A percentile compares a stretch with the other conserved stretches of the same genome.
Evolutionary conservation across 2,329 filamentous ascomycete species (phyloP).

Genomic region (Penicillium sumatraense): DNA sequence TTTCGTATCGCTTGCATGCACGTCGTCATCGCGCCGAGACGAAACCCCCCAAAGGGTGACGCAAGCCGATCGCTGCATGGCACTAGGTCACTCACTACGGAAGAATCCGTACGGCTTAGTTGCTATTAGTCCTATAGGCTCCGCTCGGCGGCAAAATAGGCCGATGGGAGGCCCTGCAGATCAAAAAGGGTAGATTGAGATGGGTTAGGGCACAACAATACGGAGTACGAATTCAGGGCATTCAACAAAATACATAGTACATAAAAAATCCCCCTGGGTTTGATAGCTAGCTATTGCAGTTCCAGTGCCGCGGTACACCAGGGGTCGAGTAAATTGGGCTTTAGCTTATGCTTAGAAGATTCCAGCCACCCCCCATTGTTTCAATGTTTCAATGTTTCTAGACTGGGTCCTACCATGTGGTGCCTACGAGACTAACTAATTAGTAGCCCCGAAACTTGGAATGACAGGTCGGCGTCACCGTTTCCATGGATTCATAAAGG

Average conservation of each 20-base stretch:
- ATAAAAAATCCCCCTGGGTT: too few relatives aligned
- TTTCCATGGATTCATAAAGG: conserved; percentile 10
- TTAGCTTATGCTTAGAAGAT: neutral
- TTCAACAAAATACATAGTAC: too few relatives aligned
- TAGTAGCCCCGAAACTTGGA: conserved; percentile 13
- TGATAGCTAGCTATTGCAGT: too few relatives aligned
- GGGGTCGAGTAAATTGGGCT: neutral
- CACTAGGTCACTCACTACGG: neutral
- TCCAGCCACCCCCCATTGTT: neutral
- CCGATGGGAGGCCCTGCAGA: conserved; percentile 14
- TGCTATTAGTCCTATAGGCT: neutral
- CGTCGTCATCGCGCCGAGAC: conserved; percentile 12
- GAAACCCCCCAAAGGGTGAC: conserved; percentile 16
- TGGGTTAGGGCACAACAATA: too few relatives aligned
- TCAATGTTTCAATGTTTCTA: too few relatives aligned
- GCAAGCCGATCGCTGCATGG: conserved; percentile 28
- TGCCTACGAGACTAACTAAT: too few relatives aligned
- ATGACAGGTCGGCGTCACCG: conserved; percentile 12
- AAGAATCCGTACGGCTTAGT: neutral
- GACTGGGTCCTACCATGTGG: conserved; percentile 5
- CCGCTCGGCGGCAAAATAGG: conserved; percentile 11
- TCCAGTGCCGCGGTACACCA: neutral
- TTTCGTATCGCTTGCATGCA: conserved; percentile 17
- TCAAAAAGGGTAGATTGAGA: too few relatives aligned
- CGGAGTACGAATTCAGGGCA: too few relatives aligned